Evolutionary conservation across 2,329 filamentous ascomycete genomes (phyloP).

Genomic region (Fusarium redolens): DNA sequence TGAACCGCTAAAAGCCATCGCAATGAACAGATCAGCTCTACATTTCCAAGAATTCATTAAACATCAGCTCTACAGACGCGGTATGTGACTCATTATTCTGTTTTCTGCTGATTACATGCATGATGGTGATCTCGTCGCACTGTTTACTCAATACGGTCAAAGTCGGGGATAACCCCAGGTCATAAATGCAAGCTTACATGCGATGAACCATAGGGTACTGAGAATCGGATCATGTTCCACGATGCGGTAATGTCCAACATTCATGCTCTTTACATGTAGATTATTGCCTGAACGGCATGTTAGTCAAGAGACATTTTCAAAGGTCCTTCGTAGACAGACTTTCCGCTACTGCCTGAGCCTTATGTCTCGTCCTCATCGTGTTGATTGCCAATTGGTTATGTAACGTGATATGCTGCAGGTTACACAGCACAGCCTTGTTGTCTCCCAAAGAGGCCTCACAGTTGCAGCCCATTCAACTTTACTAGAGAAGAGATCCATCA

Average conservation of each 20-base stretch:
- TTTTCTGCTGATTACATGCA: neutral
- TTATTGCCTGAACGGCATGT: no score
- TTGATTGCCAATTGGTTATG: no score
- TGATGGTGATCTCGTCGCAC: neutral
- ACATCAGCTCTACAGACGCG: neutral
- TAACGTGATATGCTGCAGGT: no score
- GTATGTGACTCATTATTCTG: neutral
- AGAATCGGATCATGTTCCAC: neutral
- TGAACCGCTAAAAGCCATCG: neutral
- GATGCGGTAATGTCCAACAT: no score
- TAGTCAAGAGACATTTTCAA: no score
- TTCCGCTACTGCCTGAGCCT: no score
- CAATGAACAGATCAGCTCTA: neutral
- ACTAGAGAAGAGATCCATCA: accelerated
- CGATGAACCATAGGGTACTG: neutral
- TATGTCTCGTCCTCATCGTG: no score
- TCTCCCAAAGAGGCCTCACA: neutral
- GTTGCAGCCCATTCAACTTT: accelerated
- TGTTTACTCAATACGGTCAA: neutral
- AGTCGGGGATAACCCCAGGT: neutral
- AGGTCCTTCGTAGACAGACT: no score
- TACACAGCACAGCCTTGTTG: neutral
- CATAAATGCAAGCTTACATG: neutral
- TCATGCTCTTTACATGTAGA: no score
- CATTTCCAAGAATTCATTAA: neutral